Percentiles rank a stretch among this genome's conserved stretches.
Evolutionary conservation across 2,329 filamentous ascomycete species (phyloP).

Genomic region (Penicillium sp.): DNA sequence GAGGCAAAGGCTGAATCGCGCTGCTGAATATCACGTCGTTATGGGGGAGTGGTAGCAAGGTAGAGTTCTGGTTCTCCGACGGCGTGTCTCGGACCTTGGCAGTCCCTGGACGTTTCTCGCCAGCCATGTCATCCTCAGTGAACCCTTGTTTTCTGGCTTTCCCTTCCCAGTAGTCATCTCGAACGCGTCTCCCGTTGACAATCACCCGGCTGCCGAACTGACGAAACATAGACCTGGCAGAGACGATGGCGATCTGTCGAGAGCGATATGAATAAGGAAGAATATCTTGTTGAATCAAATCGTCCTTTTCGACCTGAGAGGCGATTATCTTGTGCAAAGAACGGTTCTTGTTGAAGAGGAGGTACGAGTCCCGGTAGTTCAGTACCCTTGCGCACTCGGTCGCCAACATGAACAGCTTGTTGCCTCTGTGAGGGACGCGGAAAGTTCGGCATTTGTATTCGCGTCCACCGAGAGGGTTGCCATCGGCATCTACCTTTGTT

Average conservation of each 20-base stretch:
- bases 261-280: conserved; percentile 95
- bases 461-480: conserved; percentile 72
- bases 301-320: conserved; percentile 91
- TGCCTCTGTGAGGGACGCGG: conserved; percentile 78
- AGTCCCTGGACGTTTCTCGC: conserved; percentile 90
- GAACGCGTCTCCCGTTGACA: conserved; percentile 78
- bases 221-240: conserved; percentile 94
- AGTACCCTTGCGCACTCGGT: conserved; percentile 93
- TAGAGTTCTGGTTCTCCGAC: conserved; percentile 58
- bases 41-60: conserved; percentile 59
- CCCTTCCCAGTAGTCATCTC: conserved; percentile 98
- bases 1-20: conserved; percentile 61
- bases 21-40: conserved; percentile 86
- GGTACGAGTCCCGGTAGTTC: conserved; percentile 93
- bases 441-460: conserved; percentile 93
- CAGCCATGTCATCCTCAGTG: conserved; percentile 90
- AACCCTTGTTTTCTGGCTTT: conserved; percentile 97
- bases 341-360: conserved; percentile 97
- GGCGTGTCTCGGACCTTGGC: conserved; percentile 81
- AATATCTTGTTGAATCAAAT: conserved; percentile 89
- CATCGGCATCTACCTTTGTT: conserved; percentile 82
- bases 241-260: conserved; percentile 97
- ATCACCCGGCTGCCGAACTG: conserved; percentile 96
- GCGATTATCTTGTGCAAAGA: conserved; percentile 98
- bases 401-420: conserved; percentile 97